phyloP scores from a whole-genome alignment of 345 rosid genomes.

The Eucalyptus cladocalyx region DNA sequence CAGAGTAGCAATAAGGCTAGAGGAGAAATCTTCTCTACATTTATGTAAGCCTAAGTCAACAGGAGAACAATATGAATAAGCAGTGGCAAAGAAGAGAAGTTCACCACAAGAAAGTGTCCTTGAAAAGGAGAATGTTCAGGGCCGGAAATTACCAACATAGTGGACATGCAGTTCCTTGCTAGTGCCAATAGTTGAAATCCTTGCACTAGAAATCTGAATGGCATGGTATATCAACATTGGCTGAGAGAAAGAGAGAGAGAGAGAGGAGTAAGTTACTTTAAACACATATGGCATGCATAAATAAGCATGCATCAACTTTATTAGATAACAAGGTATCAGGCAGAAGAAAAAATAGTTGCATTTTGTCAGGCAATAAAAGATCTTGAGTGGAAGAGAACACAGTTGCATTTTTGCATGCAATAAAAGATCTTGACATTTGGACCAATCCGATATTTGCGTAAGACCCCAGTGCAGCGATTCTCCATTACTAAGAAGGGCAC shows the following conservation, averaged over 20 bases:
- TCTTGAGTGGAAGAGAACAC: background rate
- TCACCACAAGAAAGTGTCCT: background rate
- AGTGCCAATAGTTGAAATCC: conserved; percentile 11
- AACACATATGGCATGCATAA: background rate
- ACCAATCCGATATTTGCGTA: background rate
- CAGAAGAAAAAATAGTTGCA: background rate
- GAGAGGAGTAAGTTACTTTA: conserved; percentile 1
- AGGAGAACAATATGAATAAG: background rate
- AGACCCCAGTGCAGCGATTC: background rate
- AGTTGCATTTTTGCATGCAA: background rate
- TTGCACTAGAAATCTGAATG: conserved; percentile 31
- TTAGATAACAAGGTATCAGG: background rate
- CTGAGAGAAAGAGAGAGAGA: conserved; percentile 24
- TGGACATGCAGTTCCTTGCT: conserved; percentile 49
- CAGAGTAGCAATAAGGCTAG: background rate
- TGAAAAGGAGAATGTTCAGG: background rate
- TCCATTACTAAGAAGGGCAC: background rate
- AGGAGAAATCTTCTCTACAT: background rate
- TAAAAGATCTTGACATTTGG: background rate
- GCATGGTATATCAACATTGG: conserved; percentile 77
- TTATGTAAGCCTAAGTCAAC: background rate
- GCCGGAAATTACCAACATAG: conserved; percentile 53
- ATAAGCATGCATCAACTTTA: background rate
- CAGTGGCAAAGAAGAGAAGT: background rate
- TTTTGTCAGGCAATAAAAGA: background rate